Evolutionary conservation across 129 eudicot genomes (phyloP).

Genomic region (Daucus carota): DH1_v3.0 NC_030381.2:47916001-47916500

Average conservation of each 20-base stretch:
- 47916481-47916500: constrained; percentile 89
- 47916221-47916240: constrained; percentile 8
- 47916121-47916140: no score
- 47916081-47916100: no score
- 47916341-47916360: background rate
- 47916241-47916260: constrained; percentile 46
- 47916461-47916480: constrained; percentile 64
- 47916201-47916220: constrained; percentile 24
- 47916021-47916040: constrained; percentile 18
- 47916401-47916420: constrained; percentile 55
- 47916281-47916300: no score
- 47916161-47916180: background rate
- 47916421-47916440: constrained; percentile 82
- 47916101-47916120: no score
- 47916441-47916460: constrained; percentile 41
- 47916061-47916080: background rate
- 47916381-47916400: constrained; percentile 85
- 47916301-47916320: background rate
- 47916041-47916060: constrained; percentile 28
- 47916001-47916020: constrained; percentile 8
- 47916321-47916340: no score
- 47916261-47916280: background rate
- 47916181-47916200: constrained; percentile 21
- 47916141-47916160: no score
- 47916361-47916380: background rate